Base-by-base conservation (phyloP, 768 basidiomycete species). In the Pleurotus ostreatus region DNA sequence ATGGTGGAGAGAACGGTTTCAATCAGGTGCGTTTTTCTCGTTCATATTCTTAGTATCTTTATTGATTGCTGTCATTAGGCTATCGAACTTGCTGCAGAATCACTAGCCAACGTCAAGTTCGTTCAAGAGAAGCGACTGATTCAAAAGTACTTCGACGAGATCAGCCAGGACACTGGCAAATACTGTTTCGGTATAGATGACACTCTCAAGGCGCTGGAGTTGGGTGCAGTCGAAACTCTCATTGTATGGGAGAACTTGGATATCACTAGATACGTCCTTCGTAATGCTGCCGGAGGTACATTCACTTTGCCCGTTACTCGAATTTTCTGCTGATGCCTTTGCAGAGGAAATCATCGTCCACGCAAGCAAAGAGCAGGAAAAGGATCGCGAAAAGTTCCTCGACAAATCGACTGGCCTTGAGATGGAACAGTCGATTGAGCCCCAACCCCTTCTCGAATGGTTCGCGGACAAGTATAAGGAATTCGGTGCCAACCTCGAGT, bases 191-290 rank as follows among this genome's bases (percentile, higher is more conserved):
- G 97, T 74, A 85, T 99, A 59, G 92, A 92, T 13, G 97, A 99
- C 68, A 98, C 96, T 1, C 81, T 99, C 61, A 97, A 96, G 70
- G 93, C 89, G 13, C 83, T 99, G 48, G 97, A 99, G 65, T 84
- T 99, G 51, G 97, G 97, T 60, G 87, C 97, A 13, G 92, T 95
- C 44, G 97, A 99, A 75, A 98, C 95, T 2, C 77, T 99, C 61
- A 90, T 99, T 65, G 96, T 99, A 20, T 99, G 95, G 94, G 97
- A 99, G 74, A 96, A 95, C 69, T 74, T 99, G 59, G 95, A 98
- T 66, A 86, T 89, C 60, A 90, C 85, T 12, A 89, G 97, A 34
- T 91, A 94, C 67, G 72, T 84, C 30, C 81, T 98, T 49, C 88
- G 94, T 56, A 97, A 96, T 68, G 94, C 96, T 46, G 94, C 93